These are phyloP conservation scores for Plasmodium sp. DNA, from an alignment of 169 alveolate species.

Conservation along the genomic window DNA sequence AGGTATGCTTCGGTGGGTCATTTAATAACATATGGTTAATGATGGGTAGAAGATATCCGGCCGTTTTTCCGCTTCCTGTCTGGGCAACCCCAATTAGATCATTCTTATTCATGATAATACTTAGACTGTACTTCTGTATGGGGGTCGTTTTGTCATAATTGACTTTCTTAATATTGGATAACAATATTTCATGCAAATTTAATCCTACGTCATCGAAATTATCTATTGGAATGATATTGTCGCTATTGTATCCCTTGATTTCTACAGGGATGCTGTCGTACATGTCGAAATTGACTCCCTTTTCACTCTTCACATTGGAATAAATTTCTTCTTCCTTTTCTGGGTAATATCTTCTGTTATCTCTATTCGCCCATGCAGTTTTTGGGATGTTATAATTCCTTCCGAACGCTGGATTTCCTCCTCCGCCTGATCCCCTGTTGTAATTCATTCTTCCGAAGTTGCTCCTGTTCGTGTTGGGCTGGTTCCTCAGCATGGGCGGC, in stretches of 20 bases:
- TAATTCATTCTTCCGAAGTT: conserved; percentile 51
- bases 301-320: conserved; percentile 83
- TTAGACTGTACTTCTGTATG: conserved; percentile 96
- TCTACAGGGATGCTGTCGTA: conserved; percentile 92
- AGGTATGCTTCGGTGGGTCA: conserved; percentile 87
- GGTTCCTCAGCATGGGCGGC: conserved; percentile 67
- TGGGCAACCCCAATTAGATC: conserved; percentile 98
- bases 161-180: conserved; percentile 84
- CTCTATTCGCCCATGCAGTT: conserved; percentile 88
- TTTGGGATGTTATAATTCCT: conserved; percentile 45
- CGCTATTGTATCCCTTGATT: conserved; percentile 85
- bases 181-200: conserved; percentile 80
- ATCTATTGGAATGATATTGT: conserved; percentile 83
- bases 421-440: conserved; percentile 36
- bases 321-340: conserved; percentile 88
- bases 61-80: conserved; percentile 99
- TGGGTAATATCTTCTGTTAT: conserved; percentile 83
- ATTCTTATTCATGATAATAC: conserved; percentile 92
- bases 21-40: conserved; percentile 90
- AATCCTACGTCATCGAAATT: conserved; percentile 81
- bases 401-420: conserved; percentile 13
- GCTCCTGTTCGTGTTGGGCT: conserved; percentile 12
- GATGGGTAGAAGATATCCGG: conserved; percentile 97
- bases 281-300: conserved; percentile 90
- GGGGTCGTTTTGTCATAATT: conserved; percentile 95